Conservation (phyloP, 1,284 basidiomycete genomes). For the Cutaneotrichosporon dermatis region DNA sequence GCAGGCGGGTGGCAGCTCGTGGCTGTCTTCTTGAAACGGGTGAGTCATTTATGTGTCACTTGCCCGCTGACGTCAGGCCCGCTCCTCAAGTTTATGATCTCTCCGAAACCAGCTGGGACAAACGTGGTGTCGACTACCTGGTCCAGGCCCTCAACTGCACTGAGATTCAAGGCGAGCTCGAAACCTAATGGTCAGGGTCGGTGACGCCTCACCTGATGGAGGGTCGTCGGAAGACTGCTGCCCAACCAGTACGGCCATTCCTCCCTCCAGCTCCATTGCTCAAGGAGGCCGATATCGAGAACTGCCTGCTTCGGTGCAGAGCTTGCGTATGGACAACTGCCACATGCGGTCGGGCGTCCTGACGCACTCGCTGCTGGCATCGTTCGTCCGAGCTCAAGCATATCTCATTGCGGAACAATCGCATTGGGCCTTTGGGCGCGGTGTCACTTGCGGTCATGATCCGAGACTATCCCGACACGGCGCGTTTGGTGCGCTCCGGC, state of each 20-base stretch:
- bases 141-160: conserved; percentile 59
- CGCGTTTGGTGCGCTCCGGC: conserved; percentile 15
- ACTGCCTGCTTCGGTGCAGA: conserved; percentile 54
- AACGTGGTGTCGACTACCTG: conserved; percentile 74
- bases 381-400: conserved; percentile 77
- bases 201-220: conserved; percentile 4
- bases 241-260: conserved; percentile 29
- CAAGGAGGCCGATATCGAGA: conserved; percentile 23
- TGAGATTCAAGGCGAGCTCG: conserved; percentile 2
- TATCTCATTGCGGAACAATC: conserved; percentile 80
- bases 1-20: conserved; percentile 72
- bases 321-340: conserved; percentile 78
- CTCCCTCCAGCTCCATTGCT: conserved; percentile 40
- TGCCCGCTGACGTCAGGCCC: conserved; percentile 54
- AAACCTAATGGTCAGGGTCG: neutral
- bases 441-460: conserved; percentile 93
- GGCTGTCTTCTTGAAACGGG: conserved; percentile 71
- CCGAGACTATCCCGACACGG: conserved; percentile 77
- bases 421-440: conserved; percentile 72
- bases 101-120: conserved; percentile 81
- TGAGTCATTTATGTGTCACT: conserved; percentile 37
- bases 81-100: conserved; percentile 81
- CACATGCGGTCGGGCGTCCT: conserved; percentile 61
- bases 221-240: conserved; percentile 1
- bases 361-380: conserved; percentile 71